A percentile compares a stretch with the other conserved stretches of the same genome.
Evolutionary conservation across 2,329 filamentous ascomycete genomes (phyloP).

Genomic region (Colletotrichum sp.): DNA sequence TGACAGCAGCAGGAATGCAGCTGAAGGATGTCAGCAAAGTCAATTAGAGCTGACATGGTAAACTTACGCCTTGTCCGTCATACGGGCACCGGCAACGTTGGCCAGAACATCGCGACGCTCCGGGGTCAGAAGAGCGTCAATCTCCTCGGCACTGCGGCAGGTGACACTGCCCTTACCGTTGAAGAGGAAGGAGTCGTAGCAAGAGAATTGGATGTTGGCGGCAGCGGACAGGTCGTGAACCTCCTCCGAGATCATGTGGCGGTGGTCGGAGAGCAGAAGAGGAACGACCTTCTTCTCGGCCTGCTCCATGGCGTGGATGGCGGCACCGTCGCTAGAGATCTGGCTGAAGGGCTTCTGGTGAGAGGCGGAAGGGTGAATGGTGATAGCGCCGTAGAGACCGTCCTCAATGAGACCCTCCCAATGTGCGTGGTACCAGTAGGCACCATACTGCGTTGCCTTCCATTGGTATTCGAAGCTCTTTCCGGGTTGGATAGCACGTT

Average conservation of each 20-base stretch:
- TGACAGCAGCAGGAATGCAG: constrained; percentile 45
- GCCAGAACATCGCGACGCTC: constrained; percentile 34
- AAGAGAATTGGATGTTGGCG: constrained; percentile 54
- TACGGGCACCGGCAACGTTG: constrained; percentile 26
- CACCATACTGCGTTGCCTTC: constrained; percentile 61
- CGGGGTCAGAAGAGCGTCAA: constrained; percentile 40
- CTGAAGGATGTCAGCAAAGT: constrained; percentile 12
- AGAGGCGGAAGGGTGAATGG: constrained; percentile 45
- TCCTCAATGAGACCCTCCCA: constrained; percentile 61
- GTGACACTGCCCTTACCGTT: constrained; percentile 65
- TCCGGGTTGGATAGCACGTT: constrained; percentile 55
- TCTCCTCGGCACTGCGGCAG: constrained; percentile 51
- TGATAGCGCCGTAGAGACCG: constrained; percentile 62
- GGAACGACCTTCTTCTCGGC: constrained; percentile 54
- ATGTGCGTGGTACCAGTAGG: constrained; percentile 68
- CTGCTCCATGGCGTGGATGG: constrained; percentile 39
- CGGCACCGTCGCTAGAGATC: constrained; percentile 45
- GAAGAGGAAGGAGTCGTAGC: constrained; percentile 65
- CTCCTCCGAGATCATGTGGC: constrained; percentile 55
- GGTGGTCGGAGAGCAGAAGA: constrained; percentile 62
- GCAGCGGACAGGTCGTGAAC: constrained; percentile 47
- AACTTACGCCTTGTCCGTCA: constrained; percentile 48
- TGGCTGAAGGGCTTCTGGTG: constrained; percentile 51
- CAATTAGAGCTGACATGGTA: neutral
- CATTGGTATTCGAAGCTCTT: constrained; percentile 57